These are phyloP conservation scores for Aureoboletus auriporus DNA, from an alignment of 768 basidiomycete species.

Conservation along the genomic window DNA sequence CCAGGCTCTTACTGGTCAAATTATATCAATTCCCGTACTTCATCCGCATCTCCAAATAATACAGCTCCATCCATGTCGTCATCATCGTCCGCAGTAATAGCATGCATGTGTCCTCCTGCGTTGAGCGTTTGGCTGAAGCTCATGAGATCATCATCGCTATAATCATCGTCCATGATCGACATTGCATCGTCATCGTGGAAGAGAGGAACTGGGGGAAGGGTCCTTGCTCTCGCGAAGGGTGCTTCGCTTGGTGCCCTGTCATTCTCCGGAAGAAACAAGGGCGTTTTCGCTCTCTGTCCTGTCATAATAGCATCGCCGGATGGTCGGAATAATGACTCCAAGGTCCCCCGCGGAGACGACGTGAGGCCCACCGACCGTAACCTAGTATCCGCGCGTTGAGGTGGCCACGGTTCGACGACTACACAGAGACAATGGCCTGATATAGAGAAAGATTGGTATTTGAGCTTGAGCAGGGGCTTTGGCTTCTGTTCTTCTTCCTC, in stretches of 20 bases:
- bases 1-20: too few species aligned
- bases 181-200: constrained; percentile 39
- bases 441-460: constrained; percentile 68
- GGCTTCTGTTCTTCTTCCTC: constrained; percentile 70
- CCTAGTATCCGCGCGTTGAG: constrained; percentile 37
- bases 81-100: constrained; percentile 65
- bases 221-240: constrained; percentile 24
- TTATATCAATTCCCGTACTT: constrained; percentile 54
- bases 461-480: constrained; percentile 62
- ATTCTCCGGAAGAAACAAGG: constrained; percentile 71
- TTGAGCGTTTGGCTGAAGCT: constrained; percentile 72
- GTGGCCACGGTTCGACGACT: constrained; percentile 79
- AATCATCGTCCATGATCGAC: constrained; percentile 28
- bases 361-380: constrained; percentile 30
- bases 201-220: constrained; percentile 39
- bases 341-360: constrained; percentile 14
- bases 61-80: constrained; percentile 72
- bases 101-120: constrained; percentile 49
- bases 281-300: constrained; percentile 47
- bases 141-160: constrained; percentile 57
- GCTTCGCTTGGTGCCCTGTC: constrained; percentile 40
- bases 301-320: constrained; percentile 10
- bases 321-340: constrained; percentile 28
- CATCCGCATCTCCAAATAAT: constrained; percentile 82
- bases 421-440: constrained; percentile 73